Evolutionary conservation across 1,284 basidiomycete genomes (phyloP).

Genomic region (Cystobasidiaceae sp.): DNA sequence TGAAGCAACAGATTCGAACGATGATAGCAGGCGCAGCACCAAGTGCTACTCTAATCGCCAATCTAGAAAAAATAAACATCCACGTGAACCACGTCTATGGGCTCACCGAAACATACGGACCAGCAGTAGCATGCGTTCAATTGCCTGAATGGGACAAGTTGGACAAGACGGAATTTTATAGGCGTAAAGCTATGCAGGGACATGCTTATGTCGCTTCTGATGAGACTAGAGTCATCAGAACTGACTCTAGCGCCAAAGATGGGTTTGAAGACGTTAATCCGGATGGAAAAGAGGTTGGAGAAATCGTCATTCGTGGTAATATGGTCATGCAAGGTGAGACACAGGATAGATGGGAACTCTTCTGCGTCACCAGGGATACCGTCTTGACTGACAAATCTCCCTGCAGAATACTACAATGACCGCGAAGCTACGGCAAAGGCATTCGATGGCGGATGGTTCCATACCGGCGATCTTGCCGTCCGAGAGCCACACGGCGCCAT

Average conservation of each 20-base stretch:
- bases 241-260: conserved; percentile 46
- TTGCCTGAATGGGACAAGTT: conserved; percentile 60
- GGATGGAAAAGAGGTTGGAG: conserved; percentile 76
- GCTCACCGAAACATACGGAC: conserved; percentile 43
- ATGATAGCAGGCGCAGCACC: conserved; percentile 80
- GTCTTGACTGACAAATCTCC: no score
- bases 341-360: no score
- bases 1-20: conserved; percentile 57
- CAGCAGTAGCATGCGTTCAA: conserved; percentile 59
- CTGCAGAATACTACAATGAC: conserved; percentile 66
- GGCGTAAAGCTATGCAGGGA: conserved; percentile 73
- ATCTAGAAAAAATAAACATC: conserved; percentile 69
- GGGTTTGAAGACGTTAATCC: conserved; percentile 66
- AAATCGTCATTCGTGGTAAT: conserved; percentile 76
- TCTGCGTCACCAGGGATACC: no score
- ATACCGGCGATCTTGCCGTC: conserved; percentile 79
- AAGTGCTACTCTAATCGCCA: conserved; percentile 71
- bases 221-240: conserved; percentile 66
- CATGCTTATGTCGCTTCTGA: conserved; percentile 68
- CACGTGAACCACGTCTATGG: conserved; percentile 63
- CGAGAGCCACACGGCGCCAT: conserved; percentile 70
- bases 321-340: conserved; percentile 70
- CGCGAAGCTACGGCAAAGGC: conserved; percentile 66
- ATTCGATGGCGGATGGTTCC: conserved; percentile 70
- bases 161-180: conserved; percentile 63